These are phyloP conservation scores for Colletotrichum spaethianum DNA, from an alignment of 2,329 filamentous ascomycete genomes.

Conservation along the genomic window DNA sequence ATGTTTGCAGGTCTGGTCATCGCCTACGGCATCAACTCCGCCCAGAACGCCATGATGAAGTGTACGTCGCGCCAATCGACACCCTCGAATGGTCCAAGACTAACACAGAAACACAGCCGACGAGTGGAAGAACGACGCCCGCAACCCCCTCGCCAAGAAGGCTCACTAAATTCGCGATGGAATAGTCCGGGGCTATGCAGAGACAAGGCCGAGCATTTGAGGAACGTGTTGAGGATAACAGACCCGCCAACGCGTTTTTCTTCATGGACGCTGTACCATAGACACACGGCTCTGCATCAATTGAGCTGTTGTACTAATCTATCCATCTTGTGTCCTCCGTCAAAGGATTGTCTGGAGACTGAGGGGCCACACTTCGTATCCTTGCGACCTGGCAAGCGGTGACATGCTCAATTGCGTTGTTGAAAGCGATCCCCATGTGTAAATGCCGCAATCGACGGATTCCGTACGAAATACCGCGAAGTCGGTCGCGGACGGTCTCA, in stretches of 20 bases:
- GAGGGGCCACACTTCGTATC: neutral
- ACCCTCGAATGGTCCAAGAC: conserved; percentile 35
- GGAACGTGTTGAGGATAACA: conserved; percentile 10
- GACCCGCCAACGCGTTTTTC: conserved; percentile 29
- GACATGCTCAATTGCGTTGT: neutral
- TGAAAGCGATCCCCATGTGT: too few species aligned
- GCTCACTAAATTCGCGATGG: conserved; percentile 58
- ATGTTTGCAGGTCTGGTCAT: conserved; percentile 79
- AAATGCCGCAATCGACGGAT: too few species aligned
- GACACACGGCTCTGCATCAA: conserved; percentile 42
- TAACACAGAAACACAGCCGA: conserved; percentile 72
- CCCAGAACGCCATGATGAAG: conserved; percentile 81
- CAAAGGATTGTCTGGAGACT: too few species aligned
- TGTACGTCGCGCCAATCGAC: conserved; percentile 66
- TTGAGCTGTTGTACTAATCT: conserved; percentile 40
- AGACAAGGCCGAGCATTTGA: conserved; percentile 26
- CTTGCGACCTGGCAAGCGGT: neutral
- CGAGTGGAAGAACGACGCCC: conserved; percentile 97
- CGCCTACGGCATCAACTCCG: conserved; percentile 91
- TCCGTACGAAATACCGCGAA: neutral
- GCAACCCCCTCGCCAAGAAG: conserved; percentile 78
- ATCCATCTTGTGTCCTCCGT: neutral
- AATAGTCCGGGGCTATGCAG: conserved; percentile 33
- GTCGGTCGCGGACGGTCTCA: too few species aligned
- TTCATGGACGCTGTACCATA: conserved; percentile 42